Base-by-base conservation (phyloP, 768 basidiomycete species). In the Cystobasidium tubakii region DNA sequence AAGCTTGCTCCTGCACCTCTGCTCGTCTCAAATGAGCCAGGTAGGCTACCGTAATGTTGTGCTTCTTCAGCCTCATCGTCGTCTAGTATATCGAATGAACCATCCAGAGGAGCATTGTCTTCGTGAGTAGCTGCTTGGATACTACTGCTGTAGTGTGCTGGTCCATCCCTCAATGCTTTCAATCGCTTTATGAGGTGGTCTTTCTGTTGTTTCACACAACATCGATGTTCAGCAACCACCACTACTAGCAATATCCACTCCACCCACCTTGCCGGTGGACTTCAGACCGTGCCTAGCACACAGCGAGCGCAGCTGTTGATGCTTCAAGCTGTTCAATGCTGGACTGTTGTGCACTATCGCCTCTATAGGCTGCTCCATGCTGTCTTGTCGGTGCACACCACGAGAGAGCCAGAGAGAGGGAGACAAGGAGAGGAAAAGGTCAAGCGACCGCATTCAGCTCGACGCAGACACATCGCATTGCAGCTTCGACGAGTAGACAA, bases 341-440 rank as follows among this genome's bases (percentile, higher is more conserved):
- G 63, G 63, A 39, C 36, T 42, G 39, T 65, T 65, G 63, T 65
- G 63, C 27, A 65, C 36, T 27, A 65, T 65, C 13, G 63, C 33
- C 21, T 65, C 63, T 13, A 36, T 12, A 21, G 62, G n/a, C 34
- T 31, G 25, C 12, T 10, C 36, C 36, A 39, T 65, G 10, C 29
- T 27, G 25, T 31, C 12, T 27, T 34, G 63, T 46, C 23, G 57
- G 12, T 34, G 4, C 57, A 3, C 27, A 2, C 27, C 57, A 29
- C 17, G 63, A 39, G 31, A 23, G 31, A 39, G 39, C 39, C 39
- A 39, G 39, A 36, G 63, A 36, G 63, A 12, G 39, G 34, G 12
- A 65, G 33, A 12, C 6, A 27, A 36, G 39, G 23, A 65, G 63
- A 46, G 31, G 9, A 46, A 17, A 34, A 36, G 21, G 62, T 6